Evolutionary conservation across 2,329 filamentous ascomycete species (phyloP).

Genomic region (Stagonosporopsis vannaccii): DNA sequence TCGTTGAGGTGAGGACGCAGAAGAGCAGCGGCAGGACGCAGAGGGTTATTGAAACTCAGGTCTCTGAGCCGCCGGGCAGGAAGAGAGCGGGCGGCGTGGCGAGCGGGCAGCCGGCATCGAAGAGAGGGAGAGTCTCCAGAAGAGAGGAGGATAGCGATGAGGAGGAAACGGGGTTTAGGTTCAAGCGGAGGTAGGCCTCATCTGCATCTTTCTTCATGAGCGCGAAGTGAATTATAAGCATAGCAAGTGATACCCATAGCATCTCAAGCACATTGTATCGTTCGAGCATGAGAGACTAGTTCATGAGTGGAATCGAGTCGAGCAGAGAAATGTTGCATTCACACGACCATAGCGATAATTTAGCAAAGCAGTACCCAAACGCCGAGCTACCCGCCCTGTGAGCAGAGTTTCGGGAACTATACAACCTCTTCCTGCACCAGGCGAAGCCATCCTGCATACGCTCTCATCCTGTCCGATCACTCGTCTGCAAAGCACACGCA

Average conservation of each 20-base stretch:
- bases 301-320: neutral
- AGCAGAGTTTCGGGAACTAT: conserved; percentile 1
- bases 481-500: neutral
- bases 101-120: conserved; percentile 36
- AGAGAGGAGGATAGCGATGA: conserved; percentile 62
- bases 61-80: conserved; percentile 36
- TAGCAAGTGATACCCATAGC: neutral
- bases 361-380: conserved; percentile 19
- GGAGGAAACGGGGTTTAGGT: conserved; percentile 64
- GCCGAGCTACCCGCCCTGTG: conserved; percentile 18
- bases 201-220: neutral
- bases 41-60: conserved; percentile 40
- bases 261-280: neutral
- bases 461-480: neutral
- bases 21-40: conserved; percentile 37
- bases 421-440: neutral
- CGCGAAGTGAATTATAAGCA: neutral
- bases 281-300: neutral
- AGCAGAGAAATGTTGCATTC: conserved; percentile 1
- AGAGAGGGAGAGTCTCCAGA: conserved; percentile 32
- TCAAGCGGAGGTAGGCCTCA: conserved; percentile 47
- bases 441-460: neutral
- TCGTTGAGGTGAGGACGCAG: conserved; percentile 24
- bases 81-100: conserved; percentile 40
- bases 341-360: neutral